Evolutionary conservation across 495 filamentous ascomycete genomes (phyloP).

Genomic region (Talaromyces borbonicus): DNA sequence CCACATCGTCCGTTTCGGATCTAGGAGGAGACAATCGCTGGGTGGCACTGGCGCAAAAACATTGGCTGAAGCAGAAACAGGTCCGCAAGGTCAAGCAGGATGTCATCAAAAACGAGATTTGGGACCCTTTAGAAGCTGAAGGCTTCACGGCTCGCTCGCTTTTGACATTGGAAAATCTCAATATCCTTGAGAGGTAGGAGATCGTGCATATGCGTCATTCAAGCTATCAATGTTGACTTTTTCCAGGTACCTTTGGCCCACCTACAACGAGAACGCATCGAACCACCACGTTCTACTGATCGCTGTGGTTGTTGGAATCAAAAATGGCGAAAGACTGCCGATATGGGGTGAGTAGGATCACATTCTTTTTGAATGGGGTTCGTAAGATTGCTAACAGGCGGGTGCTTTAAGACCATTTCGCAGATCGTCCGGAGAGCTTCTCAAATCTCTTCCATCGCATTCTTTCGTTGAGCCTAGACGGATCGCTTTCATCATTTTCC

Average conservation of each 20-base stretch:
- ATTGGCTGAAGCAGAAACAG: slow-evolving; percentile 69
- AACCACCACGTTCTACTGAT: slow-evolving; percentile 86
- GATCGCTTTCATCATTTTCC: slow-evolving; percentile 56
- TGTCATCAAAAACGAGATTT: slow-evolving; percentile 79
- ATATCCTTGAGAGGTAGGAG: slow-evolving; percentile 74
- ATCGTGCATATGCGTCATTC: background rate
- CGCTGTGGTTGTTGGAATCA: slow-evolving; percentile 75
- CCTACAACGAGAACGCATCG: slow-evolving; percentile 78
- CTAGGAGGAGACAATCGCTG: slow-evolving; percentile 72
- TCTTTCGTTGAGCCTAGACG: slow-evolving; percentile 79
- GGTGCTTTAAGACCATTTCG: slow-evolving; percentile 54
- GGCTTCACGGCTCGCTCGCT: slow-evolving; percentile 67
- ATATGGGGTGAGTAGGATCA: slow-evolving; percentile 70
- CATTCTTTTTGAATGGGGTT: slow-evolving; percentile 8
- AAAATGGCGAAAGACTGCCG: slow-evolving; percentile 74
- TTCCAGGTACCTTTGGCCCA: slow-evolving; percentile 82
- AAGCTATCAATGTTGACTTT: slow-evolving; percentile 1
- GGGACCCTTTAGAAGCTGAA: slow-evolving; percentile 78
- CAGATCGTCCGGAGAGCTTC: slow-evolving; percentile 70
- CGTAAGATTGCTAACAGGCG: slow-evolving; percentile 8
- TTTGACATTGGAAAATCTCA: slow-evolving; percentile 78
- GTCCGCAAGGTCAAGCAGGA: slow-evolving; percentile 71
- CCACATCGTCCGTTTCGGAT: slow-evolving; percentile 51
- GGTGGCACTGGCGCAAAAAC: slow-evolving; percentile 68
- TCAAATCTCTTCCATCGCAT: slow-evolving; percentile 84